Evolutionary conservation across 2,329 filamentous ascomycete species (phyloP).

Genomic region (Tolypocladium cylindrosporum): DNA sequence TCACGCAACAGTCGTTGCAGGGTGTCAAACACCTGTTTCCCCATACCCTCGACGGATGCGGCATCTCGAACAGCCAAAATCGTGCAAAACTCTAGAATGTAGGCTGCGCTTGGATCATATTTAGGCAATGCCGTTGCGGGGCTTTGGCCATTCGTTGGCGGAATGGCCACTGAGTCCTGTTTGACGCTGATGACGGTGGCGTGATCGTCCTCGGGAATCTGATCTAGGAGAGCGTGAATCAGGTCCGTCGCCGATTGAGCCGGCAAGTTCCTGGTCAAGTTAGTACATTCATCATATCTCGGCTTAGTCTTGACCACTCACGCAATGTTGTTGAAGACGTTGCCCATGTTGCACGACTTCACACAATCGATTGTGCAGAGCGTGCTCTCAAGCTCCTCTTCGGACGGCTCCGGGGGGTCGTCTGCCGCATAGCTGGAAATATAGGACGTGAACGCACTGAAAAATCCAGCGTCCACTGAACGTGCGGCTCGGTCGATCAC

Average conservation of each 20-base stretch:
- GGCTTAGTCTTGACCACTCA: slow-evolving; percentile 30
- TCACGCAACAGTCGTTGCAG: slow-evolving; percentile 78
- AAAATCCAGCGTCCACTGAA: slow-evolving; percentile 70
- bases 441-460: slow-evolving; percentile 91
- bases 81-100: slow-evolving; percentile 85
- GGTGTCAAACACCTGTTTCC: slow-evolving; percentile 69
- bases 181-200: slow-evolving; percentile 82
- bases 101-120: slow-evolving; percentile 82
- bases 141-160: slow-evolving; percentile 43
- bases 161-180: slow-evolving; percentile 61
- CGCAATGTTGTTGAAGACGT: slow-evolving; percentile 75
- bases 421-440: slow-evolving; percentile 98
- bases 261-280: slow-evolving; percentile 25
- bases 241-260: slow-evolving; percentile 18
- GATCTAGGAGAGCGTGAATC: slow-evolving; percentile 64
- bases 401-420: slow-evolving; percentile 92
- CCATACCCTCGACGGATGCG: slow-evolving; percentile 60
- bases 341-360: slow-evolving; percentile 75
- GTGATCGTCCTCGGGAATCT: slow-evolving; percentile 75
- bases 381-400: slow-evolving; percentile 94
- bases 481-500: slow-evolving; percentile 82
- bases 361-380: slow-evolving; percentile 91
- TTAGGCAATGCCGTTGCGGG: slow-evolving; percentile 32
- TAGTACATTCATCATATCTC: background rate
- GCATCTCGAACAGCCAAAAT: slow-evolving; percentile 68